These are phyloP conservation scores for Yarrowia hollandica DNA, from an alignment of 805 yeast genomes.

Conservation along the genomic window DNA sequence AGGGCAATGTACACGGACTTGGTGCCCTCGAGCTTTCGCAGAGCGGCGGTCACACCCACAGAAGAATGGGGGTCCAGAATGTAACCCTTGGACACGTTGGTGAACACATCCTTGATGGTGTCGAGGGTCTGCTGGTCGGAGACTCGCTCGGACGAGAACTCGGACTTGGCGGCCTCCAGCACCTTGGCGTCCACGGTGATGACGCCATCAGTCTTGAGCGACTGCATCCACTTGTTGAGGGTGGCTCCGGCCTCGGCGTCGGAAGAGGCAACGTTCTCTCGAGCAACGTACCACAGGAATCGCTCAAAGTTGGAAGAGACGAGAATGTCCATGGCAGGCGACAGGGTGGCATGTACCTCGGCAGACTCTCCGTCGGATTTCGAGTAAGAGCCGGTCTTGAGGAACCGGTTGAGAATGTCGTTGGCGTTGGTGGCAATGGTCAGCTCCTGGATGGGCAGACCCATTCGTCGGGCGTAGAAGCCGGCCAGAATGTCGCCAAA, in stretches of 20 bases:
- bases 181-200: conserved; percentile 69
- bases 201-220: conserved; percentile 72
- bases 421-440: conserved; percentile 95
- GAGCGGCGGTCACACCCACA: conserved; percentile 83
- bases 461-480: conserved; percentile 91
- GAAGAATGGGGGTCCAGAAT: conserved; percentile 96
- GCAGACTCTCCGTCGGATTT: conserved; percentile 53
- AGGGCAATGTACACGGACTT: conserved; percentile 61
- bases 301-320: conserved; percentile 96
- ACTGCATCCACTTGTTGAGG: conserved; percentile 72
- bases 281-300: conserved; percentile 88
- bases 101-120: conserved; percentile 73
- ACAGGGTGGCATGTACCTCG: conserved; percentile 80
- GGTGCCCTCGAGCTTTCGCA: conserved; percentile 53
- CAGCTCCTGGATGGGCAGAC: conserved; percentile 81
- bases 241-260: conserved; percentile 70
- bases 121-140: conserved; percentile 73
- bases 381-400: conserved; percentile 81
- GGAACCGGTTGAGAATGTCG: conserved; percentile 90
- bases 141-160: conserved; percentile 78
- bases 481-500: conserved; percentile 98
- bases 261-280: conserved; percentile 62
- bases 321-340: conserved; percentile 98
- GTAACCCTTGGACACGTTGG: conserved; percentile 58
- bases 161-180: conserved; percentile 61